These are phyloP conservation scores for Colletotrichum trifolii DNA, from an alignment of 2,329 filamentous ascomycete genomes.

Conservation along the genomic window DNA sequence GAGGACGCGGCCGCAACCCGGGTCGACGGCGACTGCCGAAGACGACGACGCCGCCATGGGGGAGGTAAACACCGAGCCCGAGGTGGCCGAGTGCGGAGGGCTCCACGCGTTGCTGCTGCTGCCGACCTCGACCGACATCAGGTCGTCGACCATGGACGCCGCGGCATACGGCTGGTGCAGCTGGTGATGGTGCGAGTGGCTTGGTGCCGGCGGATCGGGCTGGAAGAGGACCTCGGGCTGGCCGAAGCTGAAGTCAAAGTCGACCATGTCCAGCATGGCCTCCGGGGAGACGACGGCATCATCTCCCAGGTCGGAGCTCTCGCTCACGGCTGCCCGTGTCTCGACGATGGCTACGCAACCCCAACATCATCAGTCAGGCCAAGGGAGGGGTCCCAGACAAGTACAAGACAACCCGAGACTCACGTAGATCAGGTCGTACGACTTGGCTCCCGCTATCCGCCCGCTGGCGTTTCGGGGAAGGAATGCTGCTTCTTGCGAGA, in stretches of 20 bases:
- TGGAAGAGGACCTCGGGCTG: constrained; percentile 45
- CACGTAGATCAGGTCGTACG: constrained; percentile 50
- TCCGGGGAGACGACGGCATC: constrained; percentile 45
- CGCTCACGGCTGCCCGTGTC: constrained; percentile 19
- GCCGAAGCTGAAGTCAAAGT: constrained; percentile 51
- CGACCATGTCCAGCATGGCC: constrained; percentile 43
- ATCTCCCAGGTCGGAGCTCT: constrained; percentile 35
- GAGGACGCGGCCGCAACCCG: neutral
- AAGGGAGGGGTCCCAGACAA: constrained; percentile 16
- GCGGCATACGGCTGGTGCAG: constrained; percentile 42
- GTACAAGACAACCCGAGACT: constrained; percentile 40
- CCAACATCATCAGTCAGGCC: constrained; percentile 25
- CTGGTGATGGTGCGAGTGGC: constrained; percentile 35
- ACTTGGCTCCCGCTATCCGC: constrained; percentile 47
- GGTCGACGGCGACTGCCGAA: neutral
- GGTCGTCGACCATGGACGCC: constrained; percentile 19
- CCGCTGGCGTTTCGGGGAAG: constrained; percentile 52
- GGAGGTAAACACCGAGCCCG: constrained; percentile 29
- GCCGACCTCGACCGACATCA: constrained; percentile 27
- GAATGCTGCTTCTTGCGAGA: constrained; percentile 30
- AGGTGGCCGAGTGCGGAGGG: constrained; percentile 29
- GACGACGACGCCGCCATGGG: constrained; percentile 26
- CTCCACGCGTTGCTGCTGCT: constrained; percentile 28
- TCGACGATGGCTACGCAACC: constrained; percentile 32
- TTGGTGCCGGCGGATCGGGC: constrained; percentile 9